Conservation (phyloP, 208 protist genomes). For the Leishmania tarentolae region DNA sequence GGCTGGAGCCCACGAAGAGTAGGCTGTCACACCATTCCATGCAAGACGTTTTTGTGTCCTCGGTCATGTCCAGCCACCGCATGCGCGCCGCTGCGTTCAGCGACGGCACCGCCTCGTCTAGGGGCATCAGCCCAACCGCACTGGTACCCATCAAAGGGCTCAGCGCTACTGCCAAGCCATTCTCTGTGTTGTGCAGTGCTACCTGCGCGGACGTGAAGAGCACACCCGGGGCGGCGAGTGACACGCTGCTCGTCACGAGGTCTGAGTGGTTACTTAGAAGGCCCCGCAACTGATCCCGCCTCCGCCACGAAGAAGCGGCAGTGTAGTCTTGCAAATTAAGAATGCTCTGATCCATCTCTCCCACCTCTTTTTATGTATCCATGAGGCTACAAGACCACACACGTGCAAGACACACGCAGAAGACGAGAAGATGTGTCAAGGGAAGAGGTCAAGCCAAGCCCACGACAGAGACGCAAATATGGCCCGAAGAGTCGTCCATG, state of each 20-base stretch:
- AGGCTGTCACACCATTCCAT: constrained; percentile 73
- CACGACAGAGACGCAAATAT: background rate
- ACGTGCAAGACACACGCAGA: background rate
- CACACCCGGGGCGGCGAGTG: constrained; percentile 47
- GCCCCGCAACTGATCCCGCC: constrained; percentile 76
- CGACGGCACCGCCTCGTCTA: constrained; percentile 35
- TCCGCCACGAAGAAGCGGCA: constrained; percentile 67
- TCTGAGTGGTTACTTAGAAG: constrained; percentile 79
- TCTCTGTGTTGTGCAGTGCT: constrained; percentile 64
- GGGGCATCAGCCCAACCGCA: constrained; percentile 64
- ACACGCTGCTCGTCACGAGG: constrained; percentile 44
- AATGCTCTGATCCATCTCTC: constrained; percentile 66
- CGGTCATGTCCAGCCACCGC: constrained; percentile 70
- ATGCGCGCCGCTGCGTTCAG: constrained; percentile 52
- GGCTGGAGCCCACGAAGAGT: constrained; percentile 67
- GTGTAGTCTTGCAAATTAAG: constrained; percentile 67
- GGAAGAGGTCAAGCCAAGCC: no score
- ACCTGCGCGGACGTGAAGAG: constrained; percentile 65
- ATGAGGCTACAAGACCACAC: background rate
- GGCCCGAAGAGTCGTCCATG: background rate
- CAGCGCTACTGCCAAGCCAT: constrained; percentile 61
- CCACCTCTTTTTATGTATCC: background rate
- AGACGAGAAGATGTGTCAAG: background rate
- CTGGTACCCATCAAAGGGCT: constrained; percentile 54
- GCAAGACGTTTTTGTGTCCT: constrained; percentile 35